Base-by-base conservation (phyloP, 2,329 filamentous ascomycete genomes). In the Phoma herbarum region DNA sequence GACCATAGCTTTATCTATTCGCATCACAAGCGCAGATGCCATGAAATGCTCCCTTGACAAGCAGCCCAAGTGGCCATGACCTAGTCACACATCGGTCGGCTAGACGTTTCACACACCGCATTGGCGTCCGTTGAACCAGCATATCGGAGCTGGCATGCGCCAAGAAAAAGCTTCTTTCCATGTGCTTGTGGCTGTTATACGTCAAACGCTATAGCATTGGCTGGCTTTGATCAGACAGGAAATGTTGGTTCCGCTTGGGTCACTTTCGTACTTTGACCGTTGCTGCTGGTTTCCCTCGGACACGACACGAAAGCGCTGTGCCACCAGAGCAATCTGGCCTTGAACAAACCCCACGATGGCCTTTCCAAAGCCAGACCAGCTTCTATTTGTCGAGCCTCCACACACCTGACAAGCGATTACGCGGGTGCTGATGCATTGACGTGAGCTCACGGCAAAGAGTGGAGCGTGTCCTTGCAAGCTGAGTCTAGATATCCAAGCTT, bases 91-190 rank as follows among this genome's bases (percentile, higher is more conserved):
- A 57, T 55, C 44, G 42, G 52, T 63, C 52, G 39, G 42, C 56
- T 61, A 64, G 60, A 49, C 59, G 58, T 61, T 62, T 51, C 46
- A 59, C 60, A 63, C 57, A 60, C 64, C 60, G 58, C 61, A 59
- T 33, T 57, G 53, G 50, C 47, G 54, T 51, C 45, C 51, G 48
- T 60, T 63, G 54, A 57, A 60, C 58, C 62, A 60, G 50, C 49
- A 58, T 46, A 55, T 65, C 62, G 63, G 66, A 66, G 45, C 25
- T 51, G 37, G 59, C 62, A 53, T 58, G 58, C 64, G 59, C 60
- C 59, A 66, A 60, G 60, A 22, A 33, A 63, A 68, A 64, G 64
- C 64, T 66, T 68, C 57, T 61, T 64, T 61, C 50, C 49, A 57
- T 60, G 59, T 55, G 56, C 28, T 41, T 60, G 45, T 46, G 54